phyloP scores from a whole-genome alignment of 139 green algal genomes.

The Yamagishiella unicocca region DNA sequence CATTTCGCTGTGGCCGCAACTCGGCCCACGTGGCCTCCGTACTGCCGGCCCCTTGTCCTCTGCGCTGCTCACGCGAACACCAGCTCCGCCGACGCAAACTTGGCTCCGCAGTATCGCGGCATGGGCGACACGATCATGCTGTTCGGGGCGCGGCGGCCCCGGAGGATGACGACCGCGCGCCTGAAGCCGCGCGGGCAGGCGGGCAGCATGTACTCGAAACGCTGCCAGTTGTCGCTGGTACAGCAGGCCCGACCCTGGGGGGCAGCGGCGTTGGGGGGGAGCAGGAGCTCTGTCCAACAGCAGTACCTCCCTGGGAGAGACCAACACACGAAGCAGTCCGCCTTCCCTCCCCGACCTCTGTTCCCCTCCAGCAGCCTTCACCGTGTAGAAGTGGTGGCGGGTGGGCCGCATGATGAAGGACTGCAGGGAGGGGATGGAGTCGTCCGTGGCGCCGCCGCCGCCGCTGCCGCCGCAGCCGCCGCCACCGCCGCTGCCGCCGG shows the following conservation, averaged over 20 bases:
- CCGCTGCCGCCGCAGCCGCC: background rate
- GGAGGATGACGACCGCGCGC: constrained; percentile 55
- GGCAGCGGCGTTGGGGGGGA: background rate
- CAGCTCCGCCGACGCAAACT: constrained; percentile 52
- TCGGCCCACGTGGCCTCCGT: too few species aligned
- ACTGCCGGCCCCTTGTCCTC: background rate
- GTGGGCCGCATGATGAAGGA: constrained; percentile 39
- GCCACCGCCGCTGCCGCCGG: background rate
- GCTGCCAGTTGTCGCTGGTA: constrained; percentile 18
- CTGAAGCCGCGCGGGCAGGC: constrained; percentile 45
- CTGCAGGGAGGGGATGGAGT: constrained; percentile 29
- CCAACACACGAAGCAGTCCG: too few species aligned
- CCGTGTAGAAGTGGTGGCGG: constrained; percentile 47
- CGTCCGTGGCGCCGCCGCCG: background rate
- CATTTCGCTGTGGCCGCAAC: too few species aligned
- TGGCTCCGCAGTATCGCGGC: constrained; percentile 16
- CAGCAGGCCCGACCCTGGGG: background rate
- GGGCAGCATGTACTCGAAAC: constrained; percentile 40
- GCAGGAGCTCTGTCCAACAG: background rate
- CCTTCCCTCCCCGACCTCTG: background rate
- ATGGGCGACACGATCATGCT: background rate
- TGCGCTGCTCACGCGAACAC: constrained; percentile 13
- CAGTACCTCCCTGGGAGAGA: too few species aligned
- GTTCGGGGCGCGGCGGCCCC: constrained; percentile 36
- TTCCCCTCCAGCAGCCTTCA: background rate